Base-by-base conservation (phyloP, 2,329 filamentous ascomycete species). In the Huntiella omanensis region DNA sequence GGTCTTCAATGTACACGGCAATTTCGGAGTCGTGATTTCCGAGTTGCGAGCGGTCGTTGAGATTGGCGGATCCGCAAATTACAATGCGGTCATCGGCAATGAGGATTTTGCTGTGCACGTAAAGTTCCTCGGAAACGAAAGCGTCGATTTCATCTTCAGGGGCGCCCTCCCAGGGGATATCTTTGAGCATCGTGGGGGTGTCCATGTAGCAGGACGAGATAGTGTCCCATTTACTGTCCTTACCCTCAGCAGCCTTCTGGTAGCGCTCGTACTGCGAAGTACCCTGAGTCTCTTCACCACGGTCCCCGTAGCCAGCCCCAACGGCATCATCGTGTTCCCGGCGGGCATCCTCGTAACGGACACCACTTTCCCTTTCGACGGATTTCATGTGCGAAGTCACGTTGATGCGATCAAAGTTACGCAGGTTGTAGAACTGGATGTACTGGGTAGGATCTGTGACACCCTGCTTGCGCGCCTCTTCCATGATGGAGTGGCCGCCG, bases 1-100 rank as follows among this genome's bases (percentile, higher is more conserved):
- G 72, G 57, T 92, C 85, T 58, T 91, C 80, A 55, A 94, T 83
- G 48, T 92, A 71, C 52, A 92, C 81, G n/a, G 85, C 84, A 47
- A 94, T 84, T 59, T 94, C 86, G 1, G 78, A 84, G 62, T 93
- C 86, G 61, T 91, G 85, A 49, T 75, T 71, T 33, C 84, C 85
- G 3, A 92, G 72, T 63, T 94, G 83, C 3, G 80, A 87, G 49
- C 70, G 66, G 55, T 73, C 68, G 56, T 76, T 73, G 48, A 73
- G 60, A 55, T 71, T 71, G 52, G 68, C 69, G 10, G 62, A 84
- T 51, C 86, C 85, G 58, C 82, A 87, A 53, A 93, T 87, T 48
- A 85, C 82, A 43, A 82, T 69, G 5, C 74, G 70, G 58, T 93
- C 86, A 56, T 93, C 85, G 39, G 80, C 83, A 50, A 93, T 91